Percentiles rank a stretch among this genome's conserved stretches.
phyloP scores from a whole-genome alignment of 192 early-diverging fungal species.

The Pilobolus umbonatus region DNA sequence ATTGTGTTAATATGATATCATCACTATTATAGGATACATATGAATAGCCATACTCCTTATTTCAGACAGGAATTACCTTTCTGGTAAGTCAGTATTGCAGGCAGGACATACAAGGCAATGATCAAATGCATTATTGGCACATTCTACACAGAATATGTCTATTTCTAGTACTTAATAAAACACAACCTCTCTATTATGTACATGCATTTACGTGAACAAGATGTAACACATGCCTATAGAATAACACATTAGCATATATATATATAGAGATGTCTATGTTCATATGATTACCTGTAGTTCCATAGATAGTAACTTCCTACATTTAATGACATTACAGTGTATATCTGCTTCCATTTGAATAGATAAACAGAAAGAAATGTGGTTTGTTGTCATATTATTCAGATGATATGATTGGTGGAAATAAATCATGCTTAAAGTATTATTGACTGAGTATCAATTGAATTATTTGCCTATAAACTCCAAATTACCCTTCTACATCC shows the following conservation, averaged over 20 bases:
- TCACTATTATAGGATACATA: constrained; percentile 25
- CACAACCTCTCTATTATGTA: neutral
- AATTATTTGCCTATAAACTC: too few relatives aligned
- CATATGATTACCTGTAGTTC: constrained; percentile 23
- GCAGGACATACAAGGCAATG: constrained; percentile 56
- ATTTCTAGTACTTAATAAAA: neutral
- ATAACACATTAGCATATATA: neutral
- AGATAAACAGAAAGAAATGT: neutral
- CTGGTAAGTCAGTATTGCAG: constrained; percentile 48
- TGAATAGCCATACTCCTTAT: too few relatives aligned
- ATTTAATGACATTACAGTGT: constrained; percentile 43
- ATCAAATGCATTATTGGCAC: constrained; percentile 48
- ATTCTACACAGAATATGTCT: constrained; percentile 67
- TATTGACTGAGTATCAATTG: too few relatives aligned
- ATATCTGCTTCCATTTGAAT: constrained; percentile 32
- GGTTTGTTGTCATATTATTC: too few relatives aligned
- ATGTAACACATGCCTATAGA: constrained; percentile 52
- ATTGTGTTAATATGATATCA: constrained; percentile 51
- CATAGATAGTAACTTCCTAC: constrained; percentile 33
- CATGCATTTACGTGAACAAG: constrained; percentile 56
- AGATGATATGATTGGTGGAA: too few relatives aligned
- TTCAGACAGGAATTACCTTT: constrained; percentile 50
- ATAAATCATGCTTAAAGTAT: too few relatives aligned
- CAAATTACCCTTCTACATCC: neutral
- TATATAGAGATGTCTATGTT: neutral